These are phyloP conservation scores for Globomyces pollinis-pini DNA, from an alignment of 192 early-diverging fungal species.

Conservation along the genomic window DNA sequence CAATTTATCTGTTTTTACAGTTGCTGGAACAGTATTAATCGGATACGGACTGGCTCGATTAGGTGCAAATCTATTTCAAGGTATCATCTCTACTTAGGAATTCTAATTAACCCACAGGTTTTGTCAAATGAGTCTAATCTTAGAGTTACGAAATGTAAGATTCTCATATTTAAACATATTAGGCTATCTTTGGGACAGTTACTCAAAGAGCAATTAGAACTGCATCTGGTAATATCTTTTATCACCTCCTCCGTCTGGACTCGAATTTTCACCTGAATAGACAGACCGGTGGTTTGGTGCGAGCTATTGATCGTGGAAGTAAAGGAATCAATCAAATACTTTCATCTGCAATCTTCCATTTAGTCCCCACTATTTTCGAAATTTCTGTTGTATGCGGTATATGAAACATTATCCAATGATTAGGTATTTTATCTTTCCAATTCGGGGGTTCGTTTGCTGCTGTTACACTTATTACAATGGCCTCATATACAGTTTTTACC, in stretches of 20 bases:
- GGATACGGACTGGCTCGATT: conserved; percentile 91
- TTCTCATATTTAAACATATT: too few relatives aligned
- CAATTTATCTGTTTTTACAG: conserved; percentile 50
- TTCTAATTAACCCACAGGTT: conserved; percentile 85
- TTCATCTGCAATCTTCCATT: conserved; percentile 89
- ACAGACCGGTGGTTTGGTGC: conserved; percentile 93
- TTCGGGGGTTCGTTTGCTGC: conserved; percentile 70
- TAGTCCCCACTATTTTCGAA: conserved; percentile 90
- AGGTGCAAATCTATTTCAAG: conserved; percentile 72
- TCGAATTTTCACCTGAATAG: conserved; percentile 85
- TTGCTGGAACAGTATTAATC: conserved; percentile 86
- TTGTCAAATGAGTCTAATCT: not conserved
- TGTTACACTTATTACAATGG: conserved; percentile 72
- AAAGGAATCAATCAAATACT: conserved; percentile 97
- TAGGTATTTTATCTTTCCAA: conserved; percentile 70
- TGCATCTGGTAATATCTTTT: conserved; percentile 81
- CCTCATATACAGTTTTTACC: conserved; percentile 47
- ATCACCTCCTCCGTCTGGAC: conserved; percentile 82
- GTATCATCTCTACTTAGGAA: too few relatives aligned
- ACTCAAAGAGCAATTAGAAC: conserved; percentile 85
- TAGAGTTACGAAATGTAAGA: conserved; percentile 27
- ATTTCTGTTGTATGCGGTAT: conserved; percentile 92
- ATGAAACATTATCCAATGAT: too few relatives aligned
- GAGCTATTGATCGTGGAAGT: conserved; percentile 85
- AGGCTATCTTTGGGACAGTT: conserved; percentile 82